Base-by-base conservation (phyloP, 1,284 basidiomycete species). In the Mycena sp. region DNA sequence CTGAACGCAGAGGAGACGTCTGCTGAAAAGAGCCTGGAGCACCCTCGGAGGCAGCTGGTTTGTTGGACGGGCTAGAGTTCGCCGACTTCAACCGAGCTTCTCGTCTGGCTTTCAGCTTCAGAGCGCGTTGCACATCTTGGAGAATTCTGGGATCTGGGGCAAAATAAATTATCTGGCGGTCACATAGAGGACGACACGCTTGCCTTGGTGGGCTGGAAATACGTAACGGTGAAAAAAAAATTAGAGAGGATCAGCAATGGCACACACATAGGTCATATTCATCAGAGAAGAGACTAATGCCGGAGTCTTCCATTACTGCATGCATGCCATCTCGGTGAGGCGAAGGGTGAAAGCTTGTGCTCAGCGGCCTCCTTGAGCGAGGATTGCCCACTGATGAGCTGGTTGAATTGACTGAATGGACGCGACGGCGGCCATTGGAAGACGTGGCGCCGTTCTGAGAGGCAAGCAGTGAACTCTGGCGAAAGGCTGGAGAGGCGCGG, bases 181-280 rank as follows among this genome's bases (percentile, higher is more conserved):
- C 4, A 21, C 23, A 21, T 23, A 14, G 11, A 37, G 21, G 25
- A 21, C 19, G 45, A 14, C 35, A 58, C 41, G 26, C 40, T 76
- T 81, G 81, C 89, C 89, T 83, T 91, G 88, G 58, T 88, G 87
- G 51, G 90, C 88, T 90, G 64, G 30, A 50, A 35, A 9, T 17
- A 23, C 26, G 55, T 28, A 38, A 30, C 49, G 25, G 53, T 58
- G 28, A 64, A 50, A 64, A 17, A 23, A 12, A 58, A 52, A 46
- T 43, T 63, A 41, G 63, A 26, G 59, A 32, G 23, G 32, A 35
- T 56, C 35, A 67, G 26, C 26, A 37, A 32, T 65, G 32, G 28
- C 26, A 82, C 88, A 78, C 73, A 92, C 90, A 85, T 60, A 91
- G 77, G 70, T 91, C 87, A 71, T 90, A 92, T 74, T 92, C 90